Evolutionary conservation across 192 early-diverging fungal genomes (phyloP).

Genomic region (Coemansia sp.): DNA sequence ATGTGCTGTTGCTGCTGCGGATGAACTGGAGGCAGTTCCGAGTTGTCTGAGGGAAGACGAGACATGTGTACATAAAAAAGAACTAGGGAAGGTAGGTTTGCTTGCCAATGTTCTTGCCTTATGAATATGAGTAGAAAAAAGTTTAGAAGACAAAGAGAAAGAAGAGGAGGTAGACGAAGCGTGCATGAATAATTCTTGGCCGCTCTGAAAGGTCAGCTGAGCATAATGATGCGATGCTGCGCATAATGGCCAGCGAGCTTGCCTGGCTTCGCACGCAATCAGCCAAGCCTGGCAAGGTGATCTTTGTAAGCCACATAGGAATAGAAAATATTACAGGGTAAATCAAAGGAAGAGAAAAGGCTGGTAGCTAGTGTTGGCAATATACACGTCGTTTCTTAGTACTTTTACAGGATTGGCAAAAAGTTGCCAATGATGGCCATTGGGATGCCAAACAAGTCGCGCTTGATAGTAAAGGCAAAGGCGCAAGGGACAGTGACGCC

Average conservation of each 20-base stretch:
- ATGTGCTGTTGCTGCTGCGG: constrained; percentile 6
- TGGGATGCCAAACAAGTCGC: constrained; percentile 95
- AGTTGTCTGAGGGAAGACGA: not conserved
- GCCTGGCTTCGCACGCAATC: not conserved
- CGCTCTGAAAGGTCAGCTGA: constrained; percentile 2
- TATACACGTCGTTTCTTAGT: not conserved
- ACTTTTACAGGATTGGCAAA: constrained; percentile 47
- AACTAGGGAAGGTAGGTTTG: not conserved
- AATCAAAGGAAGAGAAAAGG: not conserved
- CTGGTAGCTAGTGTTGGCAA: not conserved
- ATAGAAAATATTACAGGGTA: not conserved
- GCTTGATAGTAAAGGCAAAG: constrained; percentile 95
- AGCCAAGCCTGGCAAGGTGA: not conserved
- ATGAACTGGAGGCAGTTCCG: constrained; percentile 2
- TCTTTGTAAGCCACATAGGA: not conserved
- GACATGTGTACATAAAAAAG: constrained; percentile 4
- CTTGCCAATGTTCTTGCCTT: constrained; percentile 2
- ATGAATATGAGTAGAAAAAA: constrained; percentile 1
- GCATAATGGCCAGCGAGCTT: not conserved
- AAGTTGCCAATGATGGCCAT: constrained; percentile 79
- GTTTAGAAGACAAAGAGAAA: not conserved
- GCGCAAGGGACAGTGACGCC: constrained; percentile 80
- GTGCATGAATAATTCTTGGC: not conserved
- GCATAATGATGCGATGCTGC: constrained; percentile 4
- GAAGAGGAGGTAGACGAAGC: not conserved